These are phyloP conservation scores for Sequoia sempervirens DNA, from an alignment of 75 land plant genomes.

Conservation along the genomic window DNA sequence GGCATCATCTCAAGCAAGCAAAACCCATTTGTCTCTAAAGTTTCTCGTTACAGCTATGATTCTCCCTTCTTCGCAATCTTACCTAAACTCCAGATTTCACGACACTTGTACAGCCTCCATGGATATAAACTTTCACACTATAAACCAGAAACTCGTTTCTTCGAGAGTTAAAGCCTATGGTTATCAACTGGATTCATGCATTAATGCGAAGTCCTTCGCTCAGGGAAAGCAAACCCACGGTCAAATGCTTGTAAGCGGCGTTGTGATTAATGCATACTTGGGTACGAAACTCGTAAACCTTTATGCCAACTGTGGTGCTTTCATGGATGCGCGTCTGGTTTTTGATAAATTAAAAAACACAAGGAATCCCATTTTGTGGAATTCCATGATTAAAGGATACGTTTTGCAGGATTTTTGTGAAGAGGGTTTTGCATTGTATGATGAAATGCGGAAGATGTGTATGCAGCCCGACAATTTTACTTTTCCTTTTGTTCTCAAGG, in stretches of 20 bases:
- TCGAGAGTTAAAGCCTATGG: background rate
- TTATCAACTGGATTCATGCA: background rate
- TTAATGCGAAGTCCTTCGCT: background rate
- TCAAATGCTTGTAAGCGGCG: background rate
- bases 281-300: background rate
- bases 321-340: too few species aligned
- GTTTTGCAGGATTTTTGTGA: too few species aligned
- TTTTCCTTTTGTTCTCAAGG: too few species aligned
- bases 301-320: background rate
- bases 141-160: background rate
- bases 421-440: background rate
- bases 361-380: too few species aligned
- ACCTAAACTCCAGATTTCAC: background rate
- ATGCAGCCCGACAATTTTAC: too few species aligned
- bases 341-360: too few species aligned
- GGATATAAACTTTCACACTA: background rate
- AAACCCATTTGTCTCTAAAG: background rate
- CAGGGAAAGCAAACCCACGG: background rate
- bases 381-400: too few species aligned
- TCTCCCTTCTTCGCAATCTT: background rate
- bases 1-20: background rate
- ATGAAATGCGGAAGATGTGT: conserved; percentile 5
- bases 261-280: background rate
- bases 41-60: background rate
- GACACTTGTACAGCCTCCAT: too few species aligned